Conservation (phyloP, 2,329 filamentous ascomycete genomes). For the Corinectria fuckeliana region DNA sequence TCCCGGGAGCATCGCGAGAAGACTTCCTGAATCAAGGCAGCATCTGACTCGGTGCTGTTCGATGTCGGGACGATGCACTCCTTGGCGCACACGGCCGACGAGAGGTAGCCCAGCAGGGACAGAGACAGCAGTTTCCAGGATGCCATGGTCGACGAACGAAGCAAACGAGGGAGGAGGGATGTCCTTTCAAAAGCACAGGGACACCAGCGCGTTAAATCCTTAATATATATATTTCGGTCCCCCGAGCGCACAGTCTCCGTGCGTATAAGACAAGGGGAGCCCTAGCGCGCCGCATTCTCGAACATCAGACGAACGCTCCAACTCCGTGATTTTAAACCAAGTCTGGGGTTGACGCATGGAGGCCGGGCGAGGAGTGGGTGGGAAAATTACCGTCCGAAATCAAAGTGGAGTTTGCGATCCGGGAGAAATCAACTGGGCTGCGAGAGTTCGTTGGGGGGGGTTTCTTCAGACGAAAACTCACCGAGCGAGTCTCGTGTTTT, state of each 20-base stretch:
- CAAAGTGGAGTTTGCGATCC: constrained; percentile 7
- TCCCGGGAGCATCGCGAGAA: constrained; percentile 11
- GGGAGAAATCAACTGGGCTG: constrained; percentile 3
- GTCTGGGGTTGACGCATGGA: background rate
- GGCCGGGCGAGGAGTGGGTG: background rate
- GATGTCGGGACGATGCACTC: constrained; percentile 10
- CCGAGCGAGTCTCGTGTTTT: background rate
- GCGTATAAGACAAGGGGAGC: background rate
- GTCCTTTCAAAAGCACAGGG: background rate
- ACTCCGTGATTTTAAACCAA: background rate
- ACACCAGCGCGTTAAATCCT: background rate
- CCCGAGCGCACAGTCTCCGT: background rate
- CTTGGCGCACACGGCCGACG: constrained; percentile 7
- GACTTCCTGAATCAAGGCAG: constrained; percentile 1
- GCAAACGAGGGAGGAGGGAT: background rate
- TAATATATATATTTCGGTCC: background rate
- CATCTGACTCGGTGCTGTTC: constrained; percentile 10
- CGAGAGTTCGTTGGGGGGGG: background rate
- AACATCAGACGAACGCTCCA: background rate
- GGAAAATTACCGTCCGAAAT: constrained; percentile 13
- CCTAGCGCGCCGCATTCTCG: background rate
- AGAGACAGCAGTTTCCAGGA: constrained; percentile 8
- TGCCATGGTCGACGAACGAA: constrained; percentile 1
- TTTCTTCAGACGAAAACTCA: background rate
- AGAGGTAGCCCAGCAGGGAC: constrained; percentile 7